phyloP scores from a whole-genome alignment of 2,329 filamentous ascomycete species.

The Sclerotinia nivalis region DNA sequence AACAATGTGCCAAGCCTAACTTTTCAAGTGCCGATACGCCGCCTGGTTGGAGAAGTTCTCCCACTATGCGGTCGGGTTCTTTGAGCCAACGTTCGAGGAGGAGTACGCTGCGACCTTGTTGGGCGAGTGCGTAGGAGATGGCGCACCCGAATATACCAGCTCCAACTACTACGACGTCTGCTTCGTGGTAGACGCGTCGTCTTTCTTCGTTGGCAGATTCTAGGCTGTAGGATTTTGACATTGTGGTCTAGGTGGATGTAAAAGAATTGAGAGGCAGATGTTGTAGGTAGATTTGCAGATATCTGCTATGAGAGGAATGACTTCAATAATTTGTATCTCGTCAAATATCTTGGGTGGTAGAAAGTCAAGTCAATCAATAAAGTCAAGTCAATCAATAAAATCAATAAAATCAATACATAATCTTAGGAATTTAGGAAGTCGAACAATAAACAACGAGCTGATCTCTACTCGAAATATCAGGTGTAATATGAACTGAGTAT shows the following conservation, averaged over 20 bases:
- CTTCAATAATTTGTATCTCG: neutral
- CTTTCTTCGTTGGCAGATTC: constrained; percentile 44
- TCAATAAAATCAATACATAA: neutral
- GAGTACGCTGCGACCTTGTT: constrained; percentile 87
- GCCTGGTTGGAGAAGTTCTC: constrained; percentile 91
- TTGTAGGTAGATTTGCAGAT: neutral
- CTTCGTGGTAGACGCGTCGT: constrained; percentile 59
- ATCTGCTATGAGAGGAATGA: neutral
- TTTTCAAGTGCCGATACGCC: constrained; percentile 78
- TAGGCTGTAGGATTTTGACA: constrained; percentile 4
- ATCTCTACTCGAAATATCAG: neutral
- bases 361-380: neutral
- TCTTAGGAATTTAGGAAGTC: neutral
- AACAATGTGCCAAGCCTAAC: constrained; percentile 76
- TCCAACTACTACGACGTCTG: constrained; percentile 88
- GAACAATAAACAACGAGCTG: neutral
- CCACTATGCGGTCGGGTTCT: constrained; percentile 93
- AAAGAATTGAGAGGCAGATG: neutral
- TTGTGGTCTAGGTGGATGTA: neutral
- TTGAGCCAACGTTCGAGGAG: constrained; percentile 86
- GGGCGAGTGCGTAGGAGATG: constrained; percentile 77
- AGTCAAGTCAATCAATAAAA: neutral
- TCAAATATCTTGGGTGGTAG: no score
- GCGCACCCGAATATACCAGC: constrained; percentile 90
- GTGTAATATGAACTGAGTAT: constrained; percentile 5